Percentiles rank a stretch among this genome's conserved stretches.
These are phyloP conservation scores for Brachypodium distachyon DNA, from an alignment of 202 grass and related monocot genomes.

Conservation along the genomic window DNA sequence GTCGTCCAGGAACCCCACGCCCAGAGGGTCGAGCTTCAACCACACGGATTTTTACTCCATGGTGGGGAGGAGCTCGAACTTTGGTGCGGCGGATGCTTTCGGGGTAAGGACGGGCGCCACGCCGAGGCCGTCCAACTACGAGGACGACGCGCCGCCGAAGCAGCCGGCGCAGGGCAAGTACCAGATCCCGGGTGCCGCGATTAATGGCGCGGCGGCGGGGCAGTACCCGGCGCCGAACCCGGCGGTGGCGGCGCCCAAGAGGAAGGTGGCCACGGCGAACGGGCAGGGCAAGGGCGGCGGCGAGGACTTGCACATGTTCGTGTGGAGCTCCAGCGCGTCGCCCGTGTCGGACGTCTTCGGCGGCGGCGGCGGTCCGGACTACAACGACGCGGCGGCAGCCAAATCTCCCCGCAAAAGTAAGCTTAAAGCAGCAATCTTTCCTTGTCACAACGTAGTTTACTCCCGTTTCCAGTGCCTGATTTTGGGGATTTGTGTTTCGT, in stretches of 20 bases:
- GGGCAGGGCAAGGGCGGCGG: constrained; percentile 56
- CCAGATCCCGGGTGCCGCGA: constrained; percentile 20
- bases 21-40: constrained; percentile 95
- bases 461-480: not conserved
- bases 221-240: constrained; percentile 84
- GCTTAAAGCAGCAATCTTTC: not conserved
- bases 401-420: constrained; percentile 86
- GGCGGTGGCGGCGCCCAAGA: constrained; percentile 35
- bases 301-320: constrained; percentile 99
- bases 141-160: constrained; percentile 66
- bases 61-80: constrained; percentile 95
- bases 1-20: constrained; percentile 90
- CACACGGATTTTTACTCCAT: constrained; percentile 99
- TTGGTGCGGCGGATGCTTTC: constrained; percentile 62
- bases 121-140: constrained; percentile 87
- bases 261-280: constrained; percentile 21
- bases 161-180: too few species aligned
- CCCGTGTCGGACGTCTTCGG: constrained; percentile 94
- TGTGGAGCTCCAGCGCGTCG: constrained; percentile 98
- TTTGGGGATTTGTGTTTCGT: not conserved
- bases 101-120: constrained; percentile 46
- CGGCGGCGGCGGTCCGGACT: constrained; percentile 62
- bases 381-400: constrained; percentile 44
- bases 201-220: not conserved
- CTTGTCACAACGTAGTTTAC: not conserved